Evolutionary conservation across 164 flowering plant genomes (phyloP).

Genomic region (Macadamia tetraphylla): DNA sequence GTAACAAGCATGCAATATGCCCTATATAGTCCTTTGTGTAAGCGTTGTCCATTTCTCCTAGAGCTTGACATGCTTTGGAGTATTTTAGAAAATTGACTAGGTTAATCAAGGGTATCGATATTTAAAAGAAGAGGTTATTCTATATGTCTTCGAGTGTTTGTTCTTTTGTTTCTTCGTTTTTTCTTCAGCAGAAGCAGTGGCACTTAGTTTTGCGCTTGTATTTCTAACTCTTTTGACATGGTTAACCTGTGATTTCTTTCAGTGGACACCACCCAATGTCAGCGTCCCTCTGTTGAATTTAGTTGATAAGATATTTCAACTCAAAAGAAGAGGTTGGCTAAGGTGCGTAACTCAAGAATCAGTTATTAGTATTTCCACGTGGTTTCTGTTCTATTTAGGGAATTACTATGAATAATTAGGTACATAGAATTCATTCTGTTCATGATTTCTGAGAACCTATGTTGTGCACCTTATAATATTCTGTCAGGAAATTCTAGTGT

Average conservation of each 20-base stretch:
- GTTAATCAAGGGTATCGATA: no score
- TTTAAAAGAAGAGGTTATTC: no score
- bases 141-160: no score
- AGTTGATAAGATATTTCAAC: slow-evolving; percentile 92
- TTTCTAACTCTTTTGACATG: background rate
- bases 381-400: background rate
- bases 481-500: background rate
- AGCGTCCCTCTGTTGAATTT: slow-evolving; percentile 87
- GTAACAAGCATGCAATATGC: no score
- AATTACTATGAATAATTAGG: background rate
- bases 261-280: slow-evolving; percentile 98
- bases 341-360: slow-evolving; percentile 46
- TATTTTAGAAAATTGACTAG: background rate
- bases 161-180: no score
- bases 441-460: background rate
- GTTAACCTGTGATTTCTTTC: slow-evolving; percentile 23
- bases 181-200: no score
- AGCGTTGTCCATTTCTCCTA: no score
- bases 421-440: background rate
- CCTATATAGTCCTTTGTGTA: no score
- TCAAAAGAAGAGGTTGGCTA: slow-evolving; percentile 95
- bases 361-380: background rate
- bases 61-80: background rate
- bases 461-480: background rate
- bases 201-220: slow-evolving; percentile 1